phyloP scores from a whole-genome alignment of 768 basidiomycete species.

The Trametes villosa region DNA sequence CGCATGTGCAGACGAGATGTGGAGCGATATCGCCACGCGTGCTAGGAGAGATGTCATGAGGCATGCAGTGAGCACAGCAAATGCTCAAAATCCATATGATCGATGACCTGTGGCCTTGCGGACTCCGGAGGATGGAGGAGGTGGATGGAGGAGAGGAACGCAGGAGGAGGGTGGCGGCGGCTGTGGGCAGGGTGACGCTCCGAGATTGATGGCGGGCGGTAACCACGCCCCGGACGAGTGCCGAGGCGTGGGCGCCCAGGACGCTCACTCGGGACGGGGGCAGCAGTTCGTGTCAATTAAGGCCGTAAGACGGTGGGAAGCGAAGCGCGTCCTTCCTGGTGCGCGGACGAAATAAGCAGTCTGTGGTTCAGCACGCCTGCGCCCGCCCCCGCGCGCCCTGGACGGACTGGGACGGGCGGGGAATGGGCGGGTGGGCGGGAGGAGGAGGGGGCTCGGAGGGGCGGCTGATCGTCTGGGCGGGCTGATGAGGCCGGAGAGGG shows the following conservation, averaged over 20 bases:
- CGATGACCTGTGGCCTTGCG: background rate
- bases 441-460: background rate
- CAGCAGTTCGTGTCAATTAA: background rate
- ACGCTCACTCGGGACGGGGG: background rate
- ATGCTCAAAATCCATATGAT: background rate
- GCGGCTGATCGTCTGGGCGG: slow-evolving; percentile 8
- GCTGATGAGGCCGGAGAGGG: slow-evolving; percentile 10
- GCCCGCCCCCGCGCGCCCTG: background rate
- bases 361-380: background rate
- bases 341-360: slow-evolving; percentile 7
- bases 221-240: background rate
- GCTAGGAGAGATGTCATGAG: slow-evolving; percentile 6
- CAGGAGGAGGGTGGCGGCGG: background rate
- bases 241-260: background rate
- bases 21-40: background rate
- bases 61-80: background rate
- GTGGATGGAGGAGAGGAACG: background rate
- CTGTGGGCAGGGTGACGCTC: slow-evolving; percentile 9
- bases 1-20: background rate
- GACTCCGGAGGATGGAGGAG: background rate
- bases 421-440: background rate
- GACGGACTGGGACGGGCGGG: background rate
- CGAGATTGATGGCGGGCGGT: slow-evolving; percentile 9
- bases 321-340: slow-evolving; percentile 4
- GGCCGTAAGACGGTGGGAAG: background rate